Evolutionary conservation across 1,284 basidiomycete species (phyloP), one percentile per base, ranked within the genome.

Genomic region (Cryptococcus maquisensis): DNA sequence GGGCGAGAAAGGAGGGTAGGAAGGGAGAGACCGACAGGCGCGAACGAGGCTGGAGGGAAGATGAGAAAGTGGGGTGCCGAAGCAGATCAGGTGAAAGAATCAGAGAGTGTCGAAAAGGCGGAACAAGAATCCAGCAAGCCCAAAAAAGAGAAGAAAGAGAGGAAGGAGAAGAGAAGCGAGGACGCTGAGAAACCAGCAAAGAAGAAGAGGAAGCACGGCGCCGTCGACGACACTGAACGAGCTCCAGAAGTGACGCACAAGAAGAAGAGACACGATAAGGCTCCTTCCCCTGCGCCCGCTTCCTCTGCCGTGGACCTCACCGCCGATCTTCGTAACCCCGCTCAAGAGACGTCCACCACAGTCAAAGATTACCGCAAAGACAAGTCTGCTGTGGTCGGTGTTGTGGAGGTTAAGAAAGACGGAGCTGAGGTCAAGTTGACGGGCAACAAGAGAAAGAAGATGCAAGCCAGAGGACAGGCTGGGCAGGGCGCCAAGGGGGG

Each of bases 11-110:
- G 62, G 47, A 58, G 50, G 24, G 67, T 69, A 52, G 54, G 45
- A 21, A 66, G 64, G 59, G 65, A 62, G 61, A 60, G 53, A 45
- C 68, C 71, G 8, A 69, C 65, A 3, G 71, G 71, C 12, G 66
- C 67, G 10, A 72, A 72, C 56, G 58, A 55, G 9, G 57, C 52
- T 24, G 35, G 51, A 44, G 52, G 54, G 10, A 63, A 51, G 48
- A 69, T 71, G 67, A 57, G 71, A 20, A 54, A 45, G 6, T 71
- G 70, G 70, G 69, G 71, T n/a, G 28, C 28, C 7, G 28, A 32
- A 10, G 28, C 6, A 32, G 28, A 32, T 10, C 47, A 56, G 47
- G 54, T 21, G 41, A 51, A 26, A 18, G 54, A 32, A 39, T 20
- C 3, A 23, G 44, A 38, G 24, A n/a, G 51, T 18, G 47, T 26